A percentile compares a stretch with the other conserved stretches of the same genome.
phyloP scores from a whole-genome alignment of 2,329 filamentous ascomycete genomes.

The Aspergillus bombycis region DNA sequence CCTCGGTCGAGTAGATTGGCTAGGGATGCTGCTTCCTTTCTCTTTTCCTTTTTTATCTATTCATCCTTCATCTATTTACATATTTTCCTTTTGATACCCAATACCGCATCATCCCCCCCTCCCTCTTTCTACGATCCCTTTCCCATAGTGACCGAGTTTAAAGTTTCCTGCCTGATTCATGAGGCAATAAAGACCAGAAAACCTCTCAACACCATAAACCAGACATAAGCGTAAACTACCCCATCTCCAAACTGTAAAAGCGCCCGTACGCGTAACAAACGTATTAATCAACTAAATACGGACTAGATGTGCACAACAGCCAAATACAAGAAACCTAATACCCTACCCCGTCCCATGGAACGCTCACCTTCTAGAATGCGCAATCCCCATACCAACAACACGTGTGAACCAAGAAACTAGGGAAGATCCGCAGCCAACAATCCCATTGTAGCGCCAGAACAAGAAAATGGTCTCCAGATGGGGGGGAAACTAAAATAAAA shows the following conservation, averaged over 20 bases:
- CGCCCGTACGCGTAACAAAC: too few relatives aligned
- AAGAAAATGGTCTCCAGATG: not conserved
- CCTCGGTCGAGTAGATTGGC: not conserved
- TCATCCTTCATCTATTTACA: too few relatives aligned
- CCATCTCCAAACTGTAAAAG: too few relatives aligned
- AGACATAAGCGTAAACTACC: too few relatives aligned
- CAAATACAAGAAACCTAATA: not conserved
- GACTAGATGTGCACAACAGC: not conserved
- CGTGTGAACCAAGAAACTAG: conserved; percentile 8
- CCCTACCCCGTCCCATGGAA: conserved; percentile 2
- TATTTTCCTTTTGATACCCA: too few relatives aligned
- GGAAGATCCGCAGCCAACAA: not conserved
- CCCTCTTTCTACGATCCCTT: too few relatives aligned
- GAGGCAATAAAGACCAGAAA: too few relatives aligned
- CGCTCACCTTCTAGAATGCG: not conserved
- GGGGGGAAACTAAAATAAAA: not conserved
- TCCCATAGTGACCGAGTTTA: too few relatives aligned
- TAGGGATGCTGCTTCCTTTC: not conserved
- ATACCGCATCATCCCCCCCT: too few relatives aligned
- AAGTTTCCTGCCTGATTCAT: too few relatives aligned
- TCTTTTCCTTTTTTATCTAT: too few relatives aligned
- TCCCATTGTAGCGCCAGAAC: not conserved
- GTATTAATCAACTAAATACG: not conserved
- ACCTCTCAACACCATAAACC: too few relatives aligned
- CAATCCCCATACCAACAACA: conserved; percentile 1